phyloP scores from a whole-genome alignment of 176 grass and related monocot species.

The Triticum turgidum region DNA sequence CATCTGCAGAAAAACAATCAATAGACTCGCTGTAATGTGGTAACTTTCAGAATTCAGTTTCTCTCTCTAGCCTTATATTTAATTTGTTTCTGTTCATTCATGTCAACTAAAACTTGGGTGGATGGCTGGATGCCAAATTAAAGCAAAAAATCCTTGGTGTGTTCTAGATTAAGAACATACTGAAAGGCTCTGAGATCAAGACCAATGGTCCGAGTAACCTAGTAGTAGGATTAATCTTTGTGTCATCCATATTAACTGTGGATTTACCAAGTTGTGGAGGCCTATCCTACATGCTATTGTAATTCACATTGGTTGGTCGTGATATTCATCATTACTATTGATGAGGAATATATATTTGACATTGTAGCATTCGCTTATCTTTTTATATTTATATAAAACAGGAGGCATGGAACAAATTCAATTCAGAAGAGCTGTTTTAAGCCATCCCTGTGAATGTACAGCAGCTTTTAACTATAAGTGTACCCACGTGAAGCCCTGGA shows the following conservation, averaged over 20 bases:
- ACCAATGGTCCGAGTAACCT: not conserved
- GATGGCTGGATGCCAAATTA: not conserved
- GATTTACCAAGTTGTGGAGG: not conserved
- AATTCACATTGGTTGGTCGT: not conserved
- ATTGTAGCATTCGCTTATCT: not conserved
- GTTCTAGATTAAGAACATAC: not conserved
- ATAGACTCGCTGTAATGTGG: not conserved
- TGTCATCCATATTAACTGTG: not conserved
- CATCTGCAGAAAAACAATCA: not conserved
- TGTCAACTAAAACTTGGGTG: too few relatives aligned
- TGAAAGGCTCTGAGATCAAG: not conserved
- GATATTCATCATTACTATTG: not conserved
- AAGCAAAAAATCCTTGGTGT: not conserved
- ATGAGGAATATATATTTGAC: not conserved
- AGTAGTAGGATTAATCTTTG: not conserved
- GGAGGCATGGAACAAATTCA: constrained; percentile 73
- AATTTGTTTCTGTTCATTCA: too few relatives aligned
- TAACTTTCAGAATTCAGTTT: too few relatives aligned
- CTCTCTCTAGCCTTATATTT: not conserved
- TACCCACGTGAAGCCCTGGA: not conserved
- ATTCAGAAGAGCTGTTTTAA: constrained; percentile 67
- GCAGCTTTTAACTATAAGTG: constrained; percentile 18
- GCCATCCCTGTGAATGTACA: constrained; percentile 29
- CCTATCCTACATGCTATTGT: not conserved
- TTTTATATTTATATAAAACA: constrained; percentile 25